Percentiles rank a stretch among this genome's conserved stretches.
These are phyloP conservation scores for Sugiyamaella japonica DNA, from an alignment of 1,139 yeast species.

Conservation along the genomic window DNA sequence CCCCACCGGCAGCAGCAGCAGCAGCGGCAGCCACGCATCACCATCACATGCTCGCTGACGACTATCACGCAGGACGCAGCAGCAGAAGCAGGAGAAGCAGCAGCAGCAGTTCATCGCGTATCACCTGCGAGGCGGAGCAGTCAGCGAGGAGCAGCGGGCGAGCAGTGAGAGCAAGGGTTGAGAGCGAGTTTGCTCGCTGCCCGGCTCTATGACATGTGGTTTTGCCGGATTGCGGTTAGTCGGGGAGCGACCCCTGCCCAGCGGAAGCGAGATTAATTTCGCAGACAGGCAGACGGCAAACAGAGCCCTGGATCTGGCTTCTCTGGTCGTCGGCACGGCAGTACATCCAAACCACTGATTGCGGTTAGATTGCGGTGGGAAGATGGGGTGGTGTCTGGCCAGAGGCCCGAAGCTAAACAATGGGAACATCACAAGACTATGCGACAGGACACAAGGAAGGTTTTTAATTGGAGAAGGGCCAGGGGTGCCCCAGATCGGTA, in stretches of 20 bases:
- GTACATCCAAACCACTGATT: not conserved
- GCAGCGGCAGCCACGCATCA: not conserved
- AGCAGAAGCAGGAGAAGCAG: not conserved
- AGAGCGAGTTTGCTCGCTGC: no score
- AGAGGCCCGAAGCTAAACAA: not conserved
- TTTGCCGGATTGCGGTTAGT: constrained; percentile 1
- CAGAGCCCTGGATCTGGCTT: not conserved
- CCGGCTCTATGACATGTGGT: not conserved
- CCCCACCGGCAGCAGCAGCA: not conserved
- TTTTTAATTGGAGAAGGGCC: not conserved
- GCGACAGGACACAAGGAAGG: constrained; percentile 8
- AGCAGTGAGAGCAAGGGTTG: no score
- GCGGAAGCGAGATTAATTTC: not conserved
- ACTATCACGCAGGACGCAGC: no score
- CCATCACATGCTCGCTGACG: not conserved
- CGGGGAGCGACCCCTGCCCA: constrained; percentile 2
- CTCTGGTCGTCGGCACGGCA: not conserved
- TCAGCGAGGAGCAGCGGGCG: no score
- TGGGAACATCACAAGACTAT: constrained; percentile 12
- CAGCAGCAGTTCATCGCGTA: not conserved
- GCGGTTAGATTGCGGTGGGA: constrained; percentile 13
- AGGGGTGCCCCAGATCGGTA: not conserved
- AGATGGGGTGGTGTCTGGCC: not conserved
- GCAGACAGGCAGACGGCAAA: not conserved
- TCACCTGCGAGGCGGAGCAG: no score